These are phyloP conservation scores for Epicoccum nigrum DNA, from an alignment of 2,329 filamentous ascomycete species.

Conservation along the genomic window DNA sequence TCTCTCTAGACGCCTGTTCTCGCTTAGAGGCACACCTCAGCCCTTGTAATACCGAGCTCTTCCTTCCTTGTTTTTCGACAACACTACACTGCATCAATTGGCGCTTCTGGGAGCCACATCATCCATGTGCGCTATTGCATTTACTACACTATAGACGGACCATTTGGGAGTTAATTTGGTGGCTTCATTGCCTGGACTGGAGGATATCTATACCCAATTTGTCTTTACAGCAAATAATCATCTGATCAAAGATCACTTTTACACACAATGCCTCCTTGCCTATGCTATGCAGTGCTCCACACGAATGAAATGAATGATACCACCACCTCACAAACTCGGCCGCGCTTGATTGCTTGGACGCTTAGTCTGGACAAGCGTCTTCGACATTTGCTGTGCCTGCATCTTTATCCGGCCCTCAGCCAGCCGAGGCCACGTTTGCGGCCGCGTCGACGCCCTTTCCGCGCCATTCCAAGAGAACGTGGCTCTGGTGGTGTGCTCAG, in stretches of 20 bases:
- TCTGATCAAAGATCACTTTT: conserved; percentile 15
- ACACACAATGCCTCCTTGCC: conserved; percentile 1
- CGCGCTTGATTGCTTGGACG: background rate
- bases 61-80: conserved; percentile 33
- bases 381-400: conserved; percentile 9
- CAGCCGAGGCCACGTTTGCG: conserved; percentile 15
- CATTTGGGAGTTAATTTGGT: conserved; percentile 29
- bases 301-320: conserved; percentile 9
- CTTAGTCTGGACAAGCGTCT: conserved; percentile 4
- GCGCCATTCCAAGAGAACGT: conserved; percentile 5
- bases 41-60: conserved; percentile 47
- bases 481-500: conserved; percentile 16
- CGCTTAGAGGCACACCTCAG: conserved; percentile 16
- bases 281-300: conserved; percentile 1
- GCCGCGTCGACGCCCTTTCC: conserved; percentile 13
- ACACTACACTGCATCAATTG: conserved; percentile 42
- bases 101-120: conserved; percentile 31
- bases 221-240: conserved; percentile 19
- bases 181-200: conserved; percentile 30
- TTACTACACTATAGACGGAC: conserved; percentile 15
- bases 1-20: conserved; percentile 37
- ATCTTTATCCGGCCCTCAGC: conserved; percentile 12
- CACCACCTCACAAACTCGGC: conserved; percentile 2
- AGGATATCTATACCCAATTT: conserved; percentile 28
- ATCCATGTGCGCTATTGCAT: conserved; percentile 23